A percentile compares a stretch with the other conserved stretches of the same genome.
phyloP scores from a whole-genome alignment of 805 yeast species.

The Lipomyces sp. region DNA sequence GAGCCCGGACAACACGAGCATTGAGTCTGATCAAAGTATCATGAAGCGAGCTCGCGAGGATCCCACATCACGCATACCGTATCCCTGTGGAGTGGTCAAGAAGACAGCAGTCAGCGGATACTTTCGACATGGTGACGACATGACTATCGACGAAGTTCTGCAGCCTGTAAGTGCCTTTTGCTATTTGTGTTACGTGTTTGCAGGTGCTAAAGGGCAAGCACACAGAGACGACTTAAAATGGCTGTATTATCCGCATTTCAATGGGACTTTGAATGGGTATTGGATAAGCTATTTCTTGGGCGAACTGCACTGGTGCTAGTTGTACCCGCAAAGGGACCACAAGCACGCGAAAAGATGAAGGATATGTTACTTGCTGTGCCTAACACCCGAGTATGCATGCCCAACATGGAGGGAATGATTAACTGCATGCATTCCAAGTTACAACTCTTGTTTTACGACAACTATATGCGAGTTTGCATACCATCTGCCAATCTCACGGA shows the following conservation, averaged over 20 bases:
- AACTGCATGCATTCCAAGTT: constrained; percentile 31
- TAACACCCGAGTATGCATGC: constrained; percentile 21
- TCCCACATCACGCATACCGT: constrained; percentile 6
- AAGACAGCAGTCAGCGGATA: constrained; percentile 24
- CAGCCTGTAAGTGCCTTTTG: constrained; percentile 17
- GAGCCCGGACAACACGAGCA: not conserved
- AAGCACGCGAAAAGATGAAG: constrained; percentile 5
- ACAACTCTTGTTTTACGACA: constrained; percentile 29
- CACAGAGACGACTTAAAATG: constrained; percentile 4
- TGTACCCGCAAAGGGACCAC: constrained; percentile 22
- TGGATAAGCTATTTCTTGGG: constrained; percentile 17
- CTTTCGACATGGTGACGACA: constrained; percentile 8
- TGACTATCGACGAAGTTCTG: constrained; percentile 26
- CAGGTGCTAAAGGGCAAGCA: not conserved
- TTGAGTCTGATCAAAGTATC: too few relatives aligned
- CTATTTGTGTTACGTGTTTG: not conserved
- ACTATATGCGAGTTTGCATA: constrained; percentile 25
- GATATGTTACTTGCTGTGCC: constrained; percentile 8
- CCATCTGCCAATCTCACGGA: constrained; percentile 33
- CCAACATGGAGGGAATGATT: constrained; percentile 22
- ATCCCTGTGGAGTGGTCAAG: constrained; percentile 23
- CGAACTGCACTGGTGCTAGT: constrained; percentile 20
- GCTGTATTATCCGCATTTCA: constrained; percentile 29
- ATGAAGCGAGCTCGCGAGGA: constrained; percentile 12
- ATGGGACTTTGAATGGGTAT: constrained; percentile 27